phyloP scores from a whole-genome alignment of 495 filamentous ascomycete species.

The Oidiodendron maius region DNA sequence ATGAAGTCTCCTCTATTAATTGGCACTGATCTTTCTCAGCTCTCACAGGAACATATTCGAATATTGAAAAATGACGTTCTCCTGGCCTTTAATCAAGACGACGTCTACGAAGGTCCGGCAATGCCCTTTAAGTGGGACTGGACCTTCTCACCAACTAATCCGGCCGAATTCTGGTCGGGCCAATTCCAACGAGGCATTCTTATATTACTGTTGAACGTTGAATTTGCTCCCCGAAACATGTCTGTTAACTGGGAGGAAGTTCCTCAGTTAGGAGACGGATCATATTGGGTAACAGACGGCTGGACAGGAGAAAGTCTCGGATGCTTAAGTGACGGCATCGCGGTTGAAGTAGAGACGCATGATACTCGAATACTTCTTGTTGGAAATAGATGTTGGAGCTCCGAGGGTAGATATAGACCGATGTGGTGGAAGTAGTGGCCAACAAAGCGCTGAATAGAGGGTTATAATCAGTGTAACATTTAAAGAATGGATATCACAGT shows the following conservation, averaged over 20 bases:
- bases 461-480: no score
- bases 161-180: slow-evolving; percentile 58
- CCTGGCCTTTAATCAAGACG: slow-evolving; percentile 47
- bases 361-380: slow-evolving; percentile 39
- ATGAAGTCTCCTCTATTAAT: slow-evolving; percentile 46
- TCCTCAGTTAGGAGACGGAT: slow-evolving; percentile 35
- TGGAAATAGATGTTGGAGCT: slow-evolving; percentile 8
- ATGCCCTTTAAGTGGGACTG: slow-evolving; percentile 65
- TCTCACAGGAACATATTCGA: slow-evolving; percentile 26
- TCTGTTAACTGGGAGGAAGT: slow-evolving; percentile 46
- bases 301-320: slow-evolving; percentile 48
- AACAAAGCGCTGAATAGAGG: no score
- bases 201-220: slow-evolving; percentile 48
- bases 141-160: slow-evolving; percentile 52
- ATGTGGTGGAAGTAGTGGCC: no score
- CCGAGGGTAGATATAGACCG: neutral
- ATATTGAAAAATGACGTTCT: slow-evolving; percentile 41
- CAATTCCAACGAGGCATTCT: slow-evolving; percentile 39
- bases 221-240: slow-evolving; percentile 29
- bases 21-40: slow-evolving; percentile 36
- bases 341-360: slow-evolving; percentile 35
- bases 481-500: no score
- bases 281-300: slow-evolving; percentile 39
- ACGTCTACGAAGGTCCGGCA: slow-evolving; percentile 51
- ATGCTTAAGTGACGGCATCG: slow-evolving; percentile 34